A percentile compares a stretch with the other conserved stretches of the same genome.
phyloP scores from a whole-genome alignment of 106 monocot species.

The Vanilla planifolia region DNA sequence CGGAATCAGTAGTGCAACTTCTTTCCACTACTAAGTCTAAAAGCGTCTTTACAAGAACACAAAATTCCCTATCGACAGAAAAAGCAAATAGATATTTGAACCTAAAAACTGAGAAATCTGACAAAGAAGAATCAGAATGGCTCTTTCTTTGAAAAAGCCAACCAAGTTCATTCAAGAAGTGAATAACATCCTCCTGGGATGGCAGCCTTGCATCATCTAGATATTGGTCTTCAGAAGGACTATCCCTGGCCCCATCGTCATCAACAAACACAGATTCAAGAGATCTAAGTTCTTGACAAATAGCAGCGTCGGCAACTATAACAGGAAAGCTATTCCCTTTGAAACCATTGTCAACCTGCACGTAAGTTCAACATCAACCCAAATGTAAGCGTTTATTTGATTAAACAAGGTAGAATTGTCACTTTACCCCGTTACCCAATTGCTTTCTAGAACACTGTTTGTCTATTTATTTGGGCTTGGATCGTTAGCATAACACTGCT shows the following conservation, averaged over 20 bases:
- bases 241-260: conserved; percentile 15
- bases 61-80: conserved; percentile 82
- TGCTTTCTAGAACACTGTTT: neutral
- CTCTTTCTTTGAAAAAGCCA: conserved; percentile 87
- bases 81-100: conserved; percentile 84
- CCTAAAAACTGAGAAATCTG: conserved; percentile 54
- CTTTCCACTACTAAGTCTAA: conserved; percentile 66
- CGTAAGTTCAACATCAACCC: neutral
- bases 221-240: conserved; percentile 18
- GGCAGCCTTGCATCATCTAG: conserved; percentile 24
- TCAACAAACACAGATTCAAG: conserved; percentile 77
- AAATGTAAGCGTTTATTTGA: neutral
- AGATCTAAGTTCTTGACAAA: conserved; percentile 73
- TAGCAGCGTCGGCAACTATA: conserved; percentile 64
- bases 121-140: neutral
- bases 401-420: no score
- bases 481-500: neutral
- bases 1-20: conserved; percentile 25
- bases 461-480: neutral
- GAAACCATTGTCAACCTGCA: conserved; percentile 96
- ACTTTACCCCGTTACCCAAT: no score
- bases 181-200: conserved; percentile 59
- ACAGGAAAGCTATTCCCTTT: conserved; percentile 93
- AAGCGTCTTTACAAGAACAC: conserved; percentile 47
- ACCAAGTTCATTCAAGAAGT: conserved; percentile 94